These are phyloP conservation scores for Chamaenerion angustifolium DNA, from an alignment of 345 rosid genomes.

Conservation along the genomic window DNA sequence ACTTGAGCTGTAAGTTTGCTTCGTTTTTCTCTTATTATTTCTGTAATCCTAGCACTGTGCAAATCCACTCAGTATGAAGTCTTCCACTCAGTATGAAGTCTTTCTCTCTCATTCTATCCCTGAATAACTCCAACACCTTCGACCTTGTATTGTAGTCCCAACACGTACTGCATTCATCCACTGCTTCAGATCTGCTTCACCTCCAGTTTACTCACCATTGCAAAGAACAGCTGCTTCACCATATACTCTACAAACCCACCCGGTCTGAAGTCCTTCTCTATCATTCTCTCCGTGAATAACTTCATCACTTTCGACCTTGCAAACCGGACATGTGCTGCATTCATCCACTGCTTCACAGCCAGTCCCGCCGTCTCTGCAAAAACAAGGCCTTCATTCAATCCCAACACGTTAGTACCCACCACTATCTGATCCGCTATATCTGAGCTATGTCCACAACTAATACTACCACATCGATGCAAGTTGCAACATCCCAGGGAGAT, in stretches of 20 bases:
- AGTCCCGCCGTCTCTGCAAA: slow-evolving; percentile 54
- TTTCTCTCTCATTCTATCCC: no score
- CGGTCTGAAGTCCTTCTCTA: slow-evolving; percentile 40
- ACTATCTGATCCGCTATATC: slow-evolving; percentile 69
- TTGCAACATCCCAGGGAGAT: slow-evolving; percentile 36
- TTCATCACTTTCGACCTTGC: slow-evolving; percentile 66
- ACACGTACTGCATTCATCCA: no score
- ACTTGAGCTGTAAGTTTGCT: no score
- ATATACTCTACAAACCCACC: slow-evolving; percentile 69
- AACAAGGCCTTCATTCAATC: slow-evolving; percentile 60
- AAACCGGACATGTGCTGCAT: slow-evolving; percentile 40
- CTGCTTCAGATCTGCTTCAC: no score
- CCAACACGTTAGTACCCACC: slow-evolving; percentile 50
- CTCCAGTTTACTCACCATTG: slow-evolving; percentile 81
- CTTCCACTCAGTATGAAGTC: no score
- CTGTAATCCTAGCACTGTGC: no score
- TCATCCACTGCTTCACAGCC: slow-evolving; percentile 32
- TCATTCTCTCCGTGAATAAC: slow-evolving; percentile 59
- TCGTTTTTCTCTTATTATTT: no score
- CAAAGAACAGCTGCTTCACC: slow-evolving; percentile 67
- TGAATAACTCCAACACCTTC: no score
- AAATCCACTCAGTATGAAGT: no score
- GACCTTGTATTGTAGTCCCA: no score
- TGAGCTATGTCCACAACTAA: slow-evolving; percentile 69
- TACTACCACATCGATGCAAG: slow-evolving; percentile 36